A percentile compares a stretch with the other conserved stretches of the same genome.
These are phyloP conservation scores for Flaveria ramosissima DNA, from an alignment of 129 eudicot species.

Conservation along the genomic window DNA sequence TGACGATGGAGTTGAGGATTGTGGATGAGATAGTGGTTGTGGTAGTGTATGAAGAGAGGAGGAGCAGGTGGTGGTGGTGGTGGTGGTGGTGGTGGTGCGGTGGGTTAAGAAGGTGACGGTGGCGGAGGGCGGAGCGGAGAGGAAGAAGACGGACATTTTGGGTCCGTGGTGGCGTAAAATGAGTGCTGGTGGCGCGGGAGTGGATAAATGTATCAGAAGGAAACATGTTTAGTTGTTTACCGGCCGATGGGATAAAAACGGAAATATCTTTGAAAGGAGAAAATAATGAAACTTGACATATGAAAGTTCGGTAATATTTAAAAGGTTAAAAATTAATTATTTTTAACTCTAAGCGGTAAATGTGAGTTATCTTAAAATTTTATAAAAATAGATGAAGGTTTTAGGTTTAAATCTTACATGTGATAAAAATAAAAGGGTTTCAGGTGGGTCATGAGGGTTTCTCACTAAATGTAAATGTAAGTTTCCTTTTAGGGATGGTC, in stretches of 20 bases:
- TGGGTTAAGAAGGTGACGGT: constrained; percentile 38
- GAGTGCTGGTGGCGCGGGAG: constrained; percentile 60
- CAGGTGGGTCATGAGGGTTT: too few relatives aligned
- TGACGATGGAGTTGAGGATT: constrained; percentile 26
- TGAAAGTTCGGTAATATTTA: too few relatives aligned
- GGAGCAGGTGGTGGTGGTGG: constrained; percentile 19
- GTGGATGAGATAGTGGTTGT: constrained; percentile 13
- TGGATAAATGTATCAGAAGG: constrained; percentile 38
- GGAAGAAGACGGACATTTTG: constrained; percentile 50
- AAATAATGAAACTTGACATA: too few relatives aligned
- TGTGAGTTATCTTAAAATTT: too few relatives aligned
- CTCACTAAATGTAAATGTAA: too few relatives aligned
- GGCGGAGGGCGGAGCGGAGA: constrained; percentile 45
- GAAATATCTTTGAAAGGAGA: too few relatives aligned
- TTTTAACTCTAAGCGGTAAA: too few relatives aligned
- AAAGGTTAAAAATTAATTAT: too few relatives aligned
- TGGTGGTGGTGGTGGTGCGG: constrained; percentile 41
- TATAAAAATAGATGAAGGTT: too few relatives aligned
- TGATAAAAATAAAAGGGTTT: too few relatives aligned
- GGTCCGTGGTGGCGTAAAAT: constrained; percentile 24
- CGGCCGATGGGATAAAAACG: neutral
- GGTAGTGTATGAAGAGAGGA: constrained; percentile 36
- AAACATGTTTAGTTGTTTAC: constrained; percentile 17
- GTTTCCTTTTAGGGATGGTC: too few relatives aligned
- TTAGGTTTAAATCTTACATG: too few relatives aligned